These are phyloP conservation scores for Mesembryanthemum crystallinum DNA, from an alignment of 148 eudicot genomes.

Conservation along the genomic window DNA sequence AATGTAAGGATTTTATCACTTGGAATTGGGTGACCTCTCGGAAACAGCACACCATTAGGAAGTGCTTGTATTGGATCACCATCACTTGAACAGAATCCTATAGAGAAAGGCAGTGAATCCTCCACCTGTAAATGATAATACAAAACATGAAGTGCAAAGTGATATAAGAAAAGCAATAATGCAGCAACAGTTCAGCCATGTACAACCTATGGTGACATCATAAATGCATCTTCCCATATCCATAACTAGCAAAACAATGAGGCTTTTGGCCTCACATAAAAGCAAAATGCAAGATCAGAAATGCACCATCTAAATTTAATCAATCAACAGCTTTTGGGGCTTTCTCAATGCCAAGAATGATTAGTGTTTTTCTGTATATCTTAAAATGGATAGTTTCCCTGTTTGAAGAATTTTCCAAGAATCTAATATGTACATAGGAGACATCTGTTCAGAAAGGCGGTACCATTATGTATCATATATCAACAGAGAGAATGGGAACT, in stretches of 20 bases:
- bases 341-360: background rate
- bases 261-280: background rate
- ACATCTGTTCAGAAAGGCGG: background rate
- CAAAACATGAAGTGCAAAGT: slow-evolving; percentile 11
- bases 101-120: slow-evolving; percentile 76
- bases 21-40: slow-evolving; percentile 74
- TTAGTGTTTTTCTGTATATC: background rate
- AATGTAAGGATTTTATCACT: slow-evolving; percentile 68
- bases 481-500: background rate
- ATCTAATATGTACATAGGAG: background rate
- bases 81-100: slow-evolving; percentile 50
- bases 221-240: background rate
- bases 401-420: background rate
- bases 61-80: slow-evolving; percentile 47
- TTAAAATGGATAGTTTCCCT: background rate
- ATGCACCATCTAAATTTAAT: background rate
- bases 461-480: background rate
- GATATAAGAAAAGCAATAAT: background rate
- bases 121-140: slow-evolving; percentile 55
- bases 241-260: background rate
- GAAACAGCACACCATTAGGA: slow-evolving; percentile 53
- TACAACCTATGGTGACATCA: background rate
- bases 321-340: background rate
- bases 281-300: background rate
- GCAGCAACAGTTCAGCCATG: background rate